A percentile compares a stretch with the other conserved stretches of the same genome.
These are phyloP conservation scores for Boeremia lycopersici DNA, from an alignment of 2,329 filamentous ascomycete species.

Conservation along the genomic window DNA sequence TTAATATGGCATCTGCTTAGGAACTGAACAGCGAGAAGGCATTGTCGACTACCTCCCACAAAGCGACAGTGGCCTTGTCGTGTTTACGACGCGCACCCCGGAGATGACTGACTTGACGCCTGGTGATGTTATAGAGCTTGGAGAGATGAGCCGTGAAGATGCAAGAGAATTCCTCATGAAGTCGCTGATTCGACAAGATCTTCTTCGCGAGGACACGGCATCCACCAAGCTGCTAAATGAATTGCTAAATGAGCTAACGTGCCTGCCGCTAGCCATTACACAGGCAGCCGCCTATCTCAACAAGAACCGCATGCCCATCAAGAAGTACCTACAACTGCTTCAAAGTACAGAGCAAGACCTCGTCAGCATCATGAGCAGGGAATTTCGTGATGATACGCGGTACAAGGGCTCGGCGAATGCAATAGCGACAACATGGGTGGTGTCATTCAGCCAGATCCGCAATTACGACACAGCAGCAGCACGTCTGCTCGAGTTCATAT, in stretches of 20 bases:
- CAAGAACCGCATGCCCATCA: slow-evolving; percentile 24
- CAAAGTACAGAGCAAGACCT: slow-evolving; percentile 40
- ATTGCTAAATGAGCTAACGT: slow-evolving; percentile 43
- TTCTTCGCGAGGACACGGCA: background rate
- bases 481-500: slow-evolving; percentile 46
- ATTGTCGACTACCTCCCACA: slow-evolving; percentile 20
- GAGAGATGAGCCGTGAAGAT: slow-evolving; percentile 10
- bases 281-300: slow-evolving; percentile 49
- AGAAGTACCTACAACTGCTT: slow-evolving; percentile 47
- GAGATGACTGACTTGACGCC: slow-evolving; percentile 17
- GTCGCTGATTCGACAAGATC: background rate
- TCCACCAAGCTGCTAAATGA: slow-evolving; percentile 6
- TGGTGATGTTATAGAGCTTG: slow-evolving; percentile 19
- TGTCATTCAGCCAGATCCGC: slow-evolving; percentile 49
- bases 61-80: slow-evolving; percentile 4
- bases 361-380: slow-evolving; percentile 44
- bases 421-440: slow-evolving; percentile 51
- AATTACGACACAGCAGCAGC: slow-evolving; percentile 40
- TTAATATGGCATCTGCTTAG: slow-evolving; percentile 24
- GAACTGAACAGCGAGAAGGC: slow-evolving; percentile 19
- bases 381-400: slow-evolving; percentile 48
- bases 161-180: slow-evolving; percentile 7
- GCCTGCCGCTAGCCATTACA: slow-evolving; percentile 51
- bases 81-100: slow-evolving; percentile 17
- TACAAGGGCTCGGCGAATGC: slow-evolving; percentile 47